phyloP scores from a whole-genome alignment of 805 yeast genomes.

The Saccharomyces paradoxus region DNA sequence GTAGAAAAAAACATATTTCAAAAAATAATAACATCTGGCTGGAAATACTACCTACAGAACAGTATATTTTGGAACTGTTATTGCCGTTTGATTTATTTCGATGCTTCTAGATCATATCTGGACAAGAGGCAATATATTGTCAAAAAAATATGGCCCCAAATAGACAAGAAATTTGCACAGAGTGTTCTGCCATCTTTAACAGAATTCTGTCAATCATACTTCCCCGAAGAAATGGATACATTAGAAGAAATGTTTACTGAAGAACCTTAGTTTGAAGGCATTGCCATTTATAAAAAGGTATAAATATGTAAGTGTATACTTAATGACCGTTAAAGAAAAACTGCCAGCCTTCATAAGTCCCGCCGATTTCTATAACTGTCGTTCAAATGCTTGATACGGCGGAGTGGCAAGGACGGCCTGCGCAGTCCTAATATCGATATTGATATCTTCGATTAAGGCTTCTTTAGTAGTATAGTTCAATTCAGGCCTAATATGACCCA shows the following conservation, averaged over 20 bases:
- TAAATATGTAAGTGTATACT: background rate
- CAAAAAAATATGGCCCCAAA: constrained; percentile 14
- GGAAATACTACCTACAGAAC: constrained; percentile 15
- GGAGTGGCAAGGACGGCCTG: constrained; percentile 1
- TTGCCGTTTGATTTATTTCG: constrained; percentile 21
- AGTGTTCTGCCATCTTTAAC: constrained; percentile 1
- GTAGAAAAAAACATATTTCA: constrained; percentile 20
- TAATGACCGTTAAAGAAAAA: background rate
- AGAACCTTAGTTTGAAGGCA: background rate
- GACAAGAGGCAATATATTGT: constrained; percentile 20
- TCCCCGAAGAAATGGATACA: constrained; percentile 24
- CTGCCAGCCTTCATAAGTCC: too few relatives aligned
- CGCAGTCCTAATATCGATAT: constrained; percentile 70
- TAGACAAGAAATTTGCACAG: constrained; percentile 4
- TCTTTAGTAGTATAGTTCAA: constrained; percentile 75
- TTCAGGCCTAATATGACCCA: constrained; percentile 91
- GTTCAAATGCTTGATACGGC: constrained; percentile 5
- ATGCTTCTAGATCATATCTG: constrained; percentile 18
- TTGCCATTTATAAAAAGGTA: background rate
- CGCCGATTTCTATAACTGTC: background rate
- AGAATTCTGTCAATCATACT: constrained; percentile 18
- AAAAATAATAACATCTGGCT: constrained; percentile 12
- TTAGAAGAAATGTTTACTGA: constrained; percentile 10
- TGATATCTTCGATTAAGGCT: constrained; percentile 77
- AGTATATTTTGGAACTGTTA: constrained; percentile 25